Conservation (phyloP, 345 rosid species). For the Salix dunnii region DNA sequence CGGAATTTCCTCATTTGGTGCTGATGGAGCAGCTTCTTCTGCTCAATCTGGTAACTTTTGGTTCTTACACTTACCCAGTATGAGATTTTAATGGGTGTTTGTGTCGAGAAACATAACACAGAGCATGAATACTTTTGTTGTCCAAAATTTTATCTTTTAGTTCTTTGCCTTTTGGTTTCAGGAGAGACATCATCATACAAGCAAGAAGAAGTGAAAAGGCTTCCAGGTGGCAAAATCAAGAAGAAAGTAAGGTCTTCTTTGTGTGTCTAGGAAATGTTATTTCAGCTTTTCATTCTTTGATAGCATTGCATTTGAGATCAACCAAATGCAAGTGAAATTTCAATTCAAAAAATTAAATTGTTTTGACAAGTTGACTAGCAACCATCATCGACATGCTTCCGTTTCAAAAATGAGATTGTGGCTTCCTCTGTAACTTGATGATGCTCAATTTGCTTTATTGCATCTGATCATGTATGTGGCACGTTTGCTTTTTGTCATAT, state of each 20-base stretch:
- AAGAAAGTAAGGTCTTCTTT: slow-evolving; percentile 59
- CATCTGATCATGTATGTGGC: not conserved
- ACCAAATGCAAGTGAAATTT: not conserved
- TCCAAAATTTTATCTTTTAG: not conserved
- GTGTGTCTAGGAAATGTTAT: not conserved
- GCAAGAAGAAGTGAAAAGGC: slow-evolving; percentile 81
- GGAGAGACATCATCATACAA: slow-evolving; percentile 47
- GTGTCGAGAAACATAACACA: not conserved
- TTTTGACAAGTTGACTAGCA: not conserved
- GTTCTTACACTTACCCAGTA: not conserved
- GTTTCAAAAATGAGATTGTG: not conserved
- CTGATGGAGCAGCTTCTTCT: slow-evolving; percentile 49
- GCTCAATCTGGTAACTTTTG: slow-evolving; percentile 27
- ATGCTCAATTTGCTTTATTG: not conserved
- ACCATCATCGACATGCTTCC: not conserved
- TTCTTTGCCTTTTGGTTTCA: slow-evolving; percentile 3
- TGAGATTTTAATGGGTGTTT: not conserved
- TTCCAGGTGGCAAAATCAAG: slow-evolving; percentile 90
- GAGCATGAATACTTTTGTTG: not conserved
- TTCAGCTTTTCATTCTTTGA: not conserved
- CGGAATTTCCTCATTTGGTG: slow-evolving; percentile 57
- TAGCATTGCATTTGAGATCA: not conserved
- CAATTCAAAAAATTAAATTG: not conserved
- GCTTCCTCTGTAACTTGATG: not conserved
- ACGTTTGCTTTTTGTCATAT: not conserved